Evolutionary conservation across 2,329 filamentous ascomycete genomes (phyloP).

Genomic region (Coleophoma cylindrospora): DNA sequence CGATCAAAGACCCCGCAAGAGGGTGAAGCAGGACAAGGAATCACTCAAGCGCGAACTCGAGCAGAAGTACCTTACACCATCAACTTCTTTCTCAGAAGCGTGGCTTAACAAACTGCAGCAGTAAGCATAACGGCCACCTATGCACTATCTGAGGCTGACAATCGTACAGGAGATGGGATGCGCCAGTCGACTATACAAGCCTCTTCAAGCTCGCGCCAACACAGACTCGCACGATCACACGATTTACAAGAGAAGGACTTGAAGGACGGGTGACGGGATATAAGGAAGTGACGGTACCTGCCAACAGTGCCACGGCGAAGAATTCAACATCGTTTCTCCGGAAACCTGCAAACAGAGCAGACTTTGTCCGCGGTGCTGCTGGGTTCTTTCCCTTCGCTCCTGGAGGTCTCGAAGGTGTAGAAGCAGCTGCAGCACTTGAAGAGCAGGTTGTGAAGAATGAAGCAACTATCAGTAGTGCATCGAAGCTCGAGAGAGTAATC

Average conservation of each 20-base stretch:
- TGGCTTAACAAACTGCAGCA: slow-evolving; percentile 91
- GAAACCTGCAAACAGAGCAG: slow-evolving; percentile 79
- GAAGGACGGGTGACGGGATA: slow-evolving; percentile 93
- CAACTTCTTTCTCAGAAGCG: slow-evolving; percentile 70
- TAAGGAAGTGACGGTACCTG: slow-evolving; percentile 87
- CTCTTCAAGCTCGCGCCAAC: slow-evolving; percentile 85
- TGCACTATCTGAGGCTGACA: slow-evolving; percentile 10
- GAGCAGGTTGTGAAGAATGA: slow-evolving; percentile 61
- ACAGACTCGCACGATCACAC: slow-evolving; percentile 89
- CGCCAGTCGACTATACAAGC: slow-evolving; percentile 72
- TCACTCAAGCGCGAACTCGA: slow-evolving; percentile 69
- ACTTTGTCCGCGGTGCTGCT: slow-evolving; percentile 88
- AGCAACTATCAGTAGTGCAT: slow-evolving; percentile 36
- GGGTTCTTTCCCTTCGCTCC: slow-evolving; percentile 94
- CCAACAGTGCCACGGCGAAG: slow-evolving; percentile 85
- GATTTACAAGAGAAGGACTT: slow-evolving; percentile 85
- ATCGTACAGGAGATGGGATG: slow-evolving; percentile 66
- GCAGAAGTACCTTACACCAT: slow-evolving; percentile 72
- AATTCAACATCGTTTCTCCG: slow-evolving; percentile 87
- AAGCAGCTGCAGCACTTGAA: slow-evolving; percentile 79
- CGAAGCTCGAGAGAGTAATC: slow-evolving; percentile 77
- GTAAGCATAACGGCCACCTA: slow-evolving; percentile 29
- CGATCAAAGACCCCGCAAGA: slow-evolving; percentile 44
- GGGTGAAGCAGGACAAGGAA: slow-evolving; percentile 46
- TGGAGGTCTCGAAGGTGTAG: slow-evolving; percentile 80